Conservation (phyloP, 2,329 filamentous ascomycete species). For the Paramyrothecium sp. region DNA sequence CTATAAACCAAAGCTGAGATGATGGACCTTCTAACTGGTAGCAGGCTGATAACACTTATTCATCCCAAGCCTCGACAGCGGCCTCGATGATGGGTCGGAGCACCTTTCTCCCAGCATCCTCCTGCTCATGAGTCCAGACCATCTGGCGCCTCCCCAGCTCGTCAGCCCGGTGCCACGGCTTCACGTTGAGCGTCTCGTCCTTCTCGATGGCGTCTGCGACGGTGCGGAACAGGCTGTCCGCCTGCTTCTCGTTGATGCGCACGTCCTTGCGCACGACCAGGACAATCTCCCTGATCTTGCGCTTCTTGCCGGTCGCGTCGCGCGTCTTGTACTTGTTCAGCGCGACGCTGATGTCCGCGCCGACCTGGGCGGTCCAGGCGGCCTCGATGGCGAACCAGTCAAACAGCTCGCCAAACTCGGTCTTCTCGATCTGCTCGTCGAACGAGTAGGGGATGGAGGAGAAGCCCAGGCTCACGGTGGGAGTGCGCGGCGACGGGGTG, state of each 20-base stretch:
- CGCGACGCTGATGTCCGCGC: constrained; percentile 40
- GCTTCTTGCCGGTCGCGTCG: constrained; percentile 34
- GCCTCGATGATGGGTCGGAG: constrained; percentile 43
- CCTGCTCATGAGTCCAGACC: constrained; percentile 39
- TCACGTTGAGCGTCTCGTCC: constrained; percentile 31
- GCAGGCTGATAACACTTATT: too few relatives aligned
- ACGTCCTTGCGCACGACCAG: constrained; percentile 42
- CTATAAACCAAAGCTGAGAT: too few relatives aligned
- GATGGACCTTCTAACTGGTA: too few relatives aligned
- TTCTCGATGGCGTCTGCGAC: constrained; percentile 39
- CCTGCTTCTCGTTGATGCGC: constrained; percentile 39
- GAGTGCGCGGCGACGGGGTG: constrained; percentile 41
- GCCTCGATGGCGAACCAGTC: constrained; percentile 47
- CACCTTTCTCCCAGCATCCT: constrained; percentile 38
- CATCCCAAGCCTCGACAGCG: constrained; percentile 37
- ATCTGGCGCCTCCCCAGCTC: constrained; percentile 42
- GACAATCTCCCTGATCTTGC: constrained; percentile 44
- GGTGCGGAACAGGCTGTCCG: constrained; percentile 36
- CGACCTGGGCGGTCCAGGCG: constrained; percentile 43
- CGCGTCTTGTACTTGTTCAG: constrained; percentile 44
- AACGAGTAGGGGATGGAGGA: constrained; percentile 43
- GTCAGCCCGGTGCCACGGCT: constrained; percentile 39
- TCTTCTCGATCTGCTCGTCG: constrained; percentile 42
- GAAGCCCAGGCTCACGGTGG: constrained; percentile 43
- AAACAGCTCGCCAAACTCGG: constrained; percentile 43